phyloP scores from a whole-genome alignment of 1,284 basidiomycete genomes.

The Cryptococcus sp. region DNA sequence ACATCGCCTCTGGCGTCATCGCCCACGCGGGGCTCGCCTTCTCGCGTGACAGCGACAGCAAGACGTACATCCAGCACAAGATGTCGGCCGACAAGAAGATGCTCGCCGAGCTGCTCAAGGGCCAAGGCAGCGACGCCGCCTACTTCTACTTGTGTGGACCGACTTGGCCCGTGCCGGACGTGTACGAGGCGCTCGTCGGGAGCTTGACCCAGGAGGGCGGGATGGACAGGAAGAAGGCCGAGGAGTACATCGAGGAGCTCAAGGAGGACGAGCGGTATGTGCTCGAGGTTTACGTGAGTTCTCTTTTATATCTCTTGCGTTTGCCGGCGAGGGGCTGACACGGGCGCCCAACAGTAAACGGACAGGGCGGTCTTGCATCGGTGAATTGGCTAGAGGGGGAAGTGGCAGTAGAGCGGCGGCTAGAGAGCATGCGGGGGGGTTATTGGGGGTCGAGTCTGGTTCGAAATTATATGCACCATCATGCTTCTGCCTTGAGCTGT shows the following conservation, averaged over 20 bases:
- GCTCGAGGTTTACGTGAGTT: constrained; percentile 67
- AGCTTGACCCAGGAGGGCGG: constrained; percentile 72
- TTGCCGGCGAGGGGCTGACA: not conserved
- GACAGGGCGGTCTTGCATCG: not conserved
- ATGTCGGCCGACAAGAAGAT: constrained; percentile 84
- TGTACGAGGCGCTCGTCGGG: constrained; percentile 84
- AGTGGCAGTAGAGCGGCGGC: no score
- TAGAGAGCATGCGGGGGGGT: no score
- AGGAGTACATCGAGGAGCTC: constrained; percentile 78
- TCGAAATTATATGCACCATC: no score
- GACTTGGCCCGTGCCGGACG: constrained; percentile 97
- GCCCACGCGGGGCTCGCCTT: constrained; percentile 90
- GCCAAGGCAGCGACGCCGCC: constrained; percentile 55
- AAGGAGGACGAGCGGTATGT: constrained; percentile 99
- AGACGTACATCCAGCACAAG: constrained; percentile 98
- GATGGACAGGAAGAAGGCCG: constrained; percentile 65
- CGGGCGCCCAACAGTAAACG: not conserved
- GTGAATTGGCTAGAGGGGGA: not conserved
- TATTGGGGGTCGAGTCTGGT: no score
- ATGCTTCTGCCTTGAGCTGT: no score
- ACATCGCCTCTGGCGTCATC: constrained; percentile 75
- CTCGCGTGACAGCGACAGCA: constrained; percentile 86
- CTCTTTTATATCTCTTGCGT: not conserved
- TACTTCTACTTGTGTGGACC: constrained; percentile 97
- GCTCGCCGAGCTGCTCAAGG: constrained; percentile 66